Evolutionary conservation across 305 asterid species (phyloP), one percentile per base, ranked within the genome.

Genomic region (Salvia sclarea): DNA sequence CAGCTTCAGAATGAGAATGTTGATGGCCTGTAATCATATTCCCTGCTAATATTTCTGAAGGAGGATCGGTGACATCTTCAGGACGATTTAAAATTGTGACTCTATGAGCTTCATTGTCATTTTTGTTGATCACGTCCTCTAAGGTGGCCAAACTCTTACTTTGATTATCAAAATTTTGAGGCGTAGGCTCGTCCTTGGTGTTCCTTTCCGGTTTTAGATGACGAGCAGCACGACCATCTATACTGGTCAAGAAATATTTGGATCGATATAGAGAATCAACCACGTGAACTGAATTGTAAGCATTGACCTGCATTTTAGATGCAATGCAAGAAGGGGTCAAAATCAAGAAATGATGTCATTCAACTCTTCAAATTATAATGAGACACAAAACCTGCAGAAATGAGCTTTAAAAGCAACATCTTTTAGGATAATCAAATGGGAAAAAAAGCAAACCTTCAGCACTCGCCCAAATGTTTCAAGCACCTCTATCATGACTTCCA

Each of bases 401-500:
- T 14, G 54, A 25, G 61, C 50, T 63, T 37, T 65, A 54, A 37
- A 70, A 45, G 41, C 17, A 18, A 43, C 17, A 59, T n/a, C 6
- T 11, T 47, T 22, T 21, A 53, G 66, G 56, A 64, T 21, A 63
- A 66, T 25, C n/a, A 18, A 69, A 28, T 47, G 28, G 74, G 76
- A 50, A 62, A 54, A 14, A 65, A 71, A 65, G 66, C 81, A 54
- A 74, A 94, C 99, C 99, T 91, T 91, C 61, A 87, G 75, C 41
- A 85, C 93, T 82, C 83, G 79, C 61, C 97, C 91, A 82, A 91
- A 91, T 78, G 84, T 78, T 78, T 74, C 97, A 76, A 94, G 92
- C 71, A 89, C 98, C 75, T 88, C 98, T 69, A 86, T 73, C 63
- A 82, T 69, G 66, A 83, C 70, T 73, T 84, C 99, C 76, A 76